Conservation (phyloP, 148 eudicot genomes). For the Pouteria glomerata region DNA sequence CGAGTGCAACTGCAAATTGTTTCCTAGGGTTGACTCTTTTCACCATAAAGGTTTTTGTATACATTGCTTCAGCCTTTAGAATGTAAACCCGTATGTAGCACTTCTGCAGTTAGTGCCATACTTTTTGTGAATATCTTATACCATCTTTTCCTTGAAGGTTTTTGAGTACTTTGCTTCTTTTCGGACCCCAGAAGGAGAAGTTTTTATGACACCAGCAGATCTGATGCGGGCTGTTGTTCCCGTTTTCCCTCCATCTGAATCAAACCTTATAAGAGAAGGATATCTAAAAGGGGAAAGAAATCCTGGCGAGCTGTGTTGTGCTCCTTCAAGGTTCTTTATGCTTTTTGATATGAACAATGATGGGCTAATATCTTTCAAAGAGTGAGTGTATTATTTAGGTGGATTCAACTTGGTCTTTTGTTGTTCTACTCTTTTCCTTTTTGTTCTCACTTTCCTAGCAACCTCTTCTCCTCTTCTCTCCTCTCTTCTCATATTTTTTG, state of each 20-base stretch:
- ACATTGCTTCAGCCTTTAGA: background rate
- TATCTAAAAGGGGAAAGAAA: constrained; percentile 47
- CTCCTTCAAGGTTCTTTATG: constrained; percentile 52
- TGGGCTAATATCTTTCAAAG: constrained; percentile 66
- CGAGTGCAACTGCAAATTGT: background rate
- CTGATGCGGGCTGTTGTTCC: constrained; percentile 71
- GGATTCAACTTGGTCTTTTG: background rate
- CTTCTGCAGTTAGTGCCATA: background rate
- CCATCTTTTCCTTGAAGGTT: constrained; percentile 29
- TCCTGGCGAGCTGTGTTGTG: constrained; percentile 57
- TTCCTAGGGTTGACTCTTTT: background rate
- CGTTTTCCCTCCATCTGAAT: constrained; percentile 69
- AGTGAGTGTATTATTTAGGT: constrained; percentile 32
- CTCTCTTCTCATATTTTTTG: background rate
- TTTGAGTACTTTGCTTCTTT: constrained; percentile 61
- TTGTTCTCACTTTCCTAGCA: background rate
- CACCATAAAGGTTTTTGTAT: background rate
- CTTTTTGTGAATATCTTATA: constrained; percentile 3
- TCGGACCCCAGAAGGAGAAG: constrained; percentile 36
- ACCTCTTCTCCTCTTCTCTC: background rate
- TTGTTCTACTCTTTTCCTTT: background rate
- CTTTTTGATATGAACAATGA: constrained; percentile 59
- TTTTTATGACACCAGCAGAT: constrained; percentile 67
- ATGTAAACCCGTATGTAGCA: background rate
- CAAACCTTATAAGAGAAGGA: constrained; percentile 54